phyloP scores from a whole-genome alignment of 345 rosid genomes.

The Arabis alpina region DNA sequence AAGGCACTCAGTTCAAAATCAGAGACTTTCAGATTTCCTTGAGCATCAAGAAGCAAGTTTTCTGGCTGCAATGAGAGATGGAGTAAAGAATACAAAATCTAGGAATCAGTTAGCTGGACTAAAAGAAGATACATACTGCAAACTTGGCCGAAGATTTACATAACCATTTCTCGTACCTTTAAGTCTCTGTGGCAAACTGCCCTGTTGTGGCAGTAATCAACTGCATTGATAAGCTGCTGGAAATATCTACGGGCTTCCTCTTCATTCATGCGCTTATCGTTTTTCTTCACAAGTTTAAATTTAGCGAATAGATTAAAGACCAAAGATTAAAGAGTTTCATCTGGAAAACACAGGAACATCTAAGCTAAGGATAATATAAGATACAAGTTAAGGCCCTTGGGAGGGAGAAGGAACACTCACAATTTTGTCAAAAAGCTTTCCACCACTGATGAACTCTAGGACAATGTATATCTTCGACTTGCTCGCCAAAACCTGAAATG shows the following conservation, averaged over 20 bases:
- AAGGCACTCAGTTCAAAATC: slow-evolving; percentile 90
- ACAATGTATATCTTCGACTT: slow-evolving; percentile 66
- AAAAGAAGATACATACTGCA: background rate
- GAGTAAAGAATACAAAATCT: slow-evolving; percentile 7
- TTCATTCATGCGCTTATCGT: slow-evolving; percentile 84
- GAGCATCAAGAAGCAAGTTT: slow-evolving; percentile 79
- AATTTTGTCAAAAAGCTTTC: slow-evolving; percentile 72
- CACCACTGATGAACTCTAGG: slow-evolving; percentile 67
- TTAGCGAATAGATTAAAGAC: slow-evolving; percentile 8
- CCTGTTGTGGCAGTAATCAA: slow-evolving; percentile 89
- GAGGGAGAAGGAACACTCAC: slow-evolving; percentile 49
- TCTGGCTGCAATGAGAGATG: slow-evolving; percentile 66
- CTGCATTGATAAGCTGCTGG: slow-evolving; percentile 90
- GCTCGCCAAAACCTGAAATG: slow-evolving; percentile 70
- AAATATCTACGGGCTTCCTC: slow-evolving; percentile 90
- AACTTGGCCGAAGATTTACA: slow-evolving; percentile 23
- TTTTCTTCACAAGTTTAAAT: slow-evolving; percentile 65
- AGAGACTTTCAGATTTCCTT: slow-evolving; percentile 84
- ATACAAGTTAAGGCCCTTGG: slow-evolving; percentile 15
- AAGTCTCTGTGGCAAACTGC: slow-evolving; percentile 89
- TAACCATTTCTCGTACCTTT: slow-evolving; percentile 54
- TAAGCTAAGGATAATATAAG: slow-evolving; percentile 2
- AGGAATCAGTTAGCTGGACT: slow-evolving; percentile 11
- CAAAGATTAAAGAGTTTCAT: background rate
- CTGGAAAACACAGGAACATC: slow-evolving; percentile 16